Conservation (phyloP, 2,329 filamentous ascomycete genomes). For the Cryphonectria japonica region DNA sequence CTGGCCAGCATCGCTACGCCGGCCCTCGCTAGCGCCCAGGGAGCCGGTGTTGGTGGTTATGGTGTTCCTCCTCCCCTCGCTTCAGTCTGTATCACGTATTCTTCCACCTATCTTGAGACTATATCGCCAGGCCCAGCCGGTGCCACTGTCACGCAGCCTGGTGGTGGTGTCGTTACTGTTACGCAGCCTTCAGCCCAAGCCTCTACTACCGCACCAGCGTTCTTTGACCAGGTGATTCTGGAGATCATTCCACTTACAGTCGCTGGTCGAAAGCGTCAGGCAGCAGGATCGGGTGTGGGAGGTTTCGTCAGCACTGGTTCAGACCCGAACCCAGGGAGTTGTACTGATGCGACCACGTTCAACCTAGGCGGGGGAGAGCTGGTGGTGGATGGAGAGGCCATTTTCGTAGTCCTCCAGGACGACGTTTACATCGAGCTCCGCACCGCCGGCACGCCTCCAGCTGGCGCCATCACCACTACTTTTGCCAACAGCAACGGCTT, state of each 20-base stretch:
- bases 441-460: neutral
- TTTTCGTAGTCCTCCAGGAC: neutral
- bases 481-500: neutral
- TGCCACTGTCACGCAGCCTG: neutral
- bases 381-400: neutral
- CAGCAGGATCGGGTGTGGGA: neutral
- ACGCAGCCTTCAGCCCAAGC: neutral
- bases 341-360: neutral
- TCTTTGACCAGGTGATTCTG: neutral
- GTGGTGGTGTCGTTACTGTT: neutral
- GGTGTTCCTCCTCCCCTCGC: neutral
- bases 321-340: neutral
- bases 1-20: neutral
- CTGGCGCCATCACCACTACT: neutral
- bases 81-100: slow-evolving; percentile 6
- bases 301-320: neutral
- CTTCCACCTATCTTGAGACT: neutral
- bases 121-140: neutral
- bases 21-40: neutral
- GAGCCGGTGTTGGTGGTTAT: neutral
- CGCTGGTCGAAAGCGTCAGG: neutral
- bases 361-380: neutral
- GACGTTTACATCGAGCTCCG: neutral
- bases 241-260: neutral
- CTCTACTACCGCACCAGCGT: neutral